Evolutionary conservation across 208 protist genomes (phyloP).

Genomic region (Crithidia bombi): DNA sequence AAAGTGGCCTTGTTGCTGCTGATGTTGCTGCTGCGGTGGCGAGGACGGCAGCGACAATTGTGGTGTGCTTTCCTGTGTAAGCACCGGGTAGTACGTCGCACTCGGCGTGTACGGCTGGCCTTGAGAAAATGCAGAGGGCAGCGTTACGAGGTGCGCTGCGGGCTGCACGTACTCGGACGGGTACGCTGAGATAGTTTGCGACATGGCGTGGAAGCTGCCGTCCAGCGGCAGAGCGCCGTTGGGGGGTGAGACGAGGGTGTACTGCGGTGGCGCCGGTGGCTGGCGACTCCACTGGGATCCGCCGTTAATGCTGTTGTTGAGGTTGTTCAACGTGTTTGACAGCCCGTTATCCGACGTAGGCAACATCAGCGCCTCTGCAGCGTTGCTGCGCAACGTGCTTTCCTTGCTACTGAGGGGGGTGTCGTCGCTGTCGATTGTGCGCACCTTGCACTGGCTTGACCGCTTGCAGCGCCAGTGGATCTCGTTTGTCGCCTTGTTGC

Average conservation of each 20-base stretch:
- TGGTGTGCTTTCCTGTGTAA: not conserved
- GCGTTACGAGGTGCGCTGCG: constrained; percentile 6
- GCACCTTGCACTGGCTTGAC: constrained; percentile 35
- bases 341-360: not conserved
- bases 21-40: constrained; percentile 2
- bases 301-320: not conserved
- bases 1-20: not conserved
- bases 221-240: not conserved
- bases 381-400: constrained; percentile 17
- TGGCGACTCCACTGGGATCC: not conserved
- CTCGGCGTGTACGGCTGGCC: not conserved
- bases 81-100: constrained; percentile 3
- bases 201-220: constrained; percentile 13
- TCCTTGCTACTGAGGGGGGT: constrained; percentile 22
- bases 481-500: constrained; percentile 27
- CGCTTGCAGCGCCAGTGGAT: constrained; percentile 43
- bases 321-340: not conserved
- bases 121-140: constrained; percentile 7
- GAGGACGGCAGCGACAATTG: not conserved
- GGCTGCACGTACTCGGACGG: not conserved
- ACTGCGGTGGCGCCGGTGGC: constrained; percentile 20
- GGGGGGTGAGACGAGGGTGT: constrained; percentile 18
- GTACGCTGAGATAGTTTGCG: not conserved
- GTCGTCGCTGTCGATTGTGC: constrained; percentile 16
- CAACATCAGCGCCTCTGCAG: constrained; percentile 8